Evolutionary conservation across 306 rosid species (phyloP), one percentile per base, ranked within the genome.

Genomic region (Albizia julibrissin): DNA sequence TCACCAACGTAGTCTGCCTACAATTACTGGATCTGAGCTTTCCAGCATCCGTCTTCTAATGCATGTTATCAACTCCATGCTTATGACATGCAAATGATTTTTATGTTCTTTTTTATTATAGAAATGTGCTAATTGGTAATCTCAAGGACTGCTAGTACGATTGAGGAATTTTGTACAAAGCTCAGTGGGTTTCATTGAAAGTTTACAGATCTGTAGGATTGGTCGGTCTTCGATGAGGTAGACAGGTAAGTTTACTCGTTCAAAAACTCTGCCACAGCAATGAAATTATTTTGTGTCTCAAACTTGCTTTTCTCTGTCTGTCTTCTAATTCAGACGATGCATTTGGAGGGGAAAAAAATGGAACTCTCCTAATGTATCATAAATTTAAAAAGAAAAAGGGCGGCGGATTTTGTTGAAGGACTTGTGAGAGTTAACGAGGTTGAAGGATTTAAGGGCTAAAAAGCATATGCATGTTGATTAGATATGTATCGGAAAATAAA

Each of bases 31-130:
- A 14, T 46, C 89, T 2, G 99, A 96, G 69, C 89, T 73, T 26
- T 80, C 94, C 0, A 85, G 92, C 69, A 77, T 91, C 78, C 91
- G 97, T 50, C 96, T 96, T 70, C 89, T 96, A 29, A 77, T 91
- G 94, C 99, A 94, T 79, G 95, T 96, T 84, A 88, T 96, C 90
- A 92, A 93, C 89, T 96, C 99, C 29, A 83, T 96, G 94, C 90
- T 92, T 62, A 88, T 87, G 90, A 84, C 97, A 80, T 93, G 97
- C 91, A 96, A 93, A 87, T 96, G 93, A 89, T 46, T 14, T 46
- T 15, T 8, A 34, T 46, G 56, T 42, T 79, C 61, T 26, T 4
- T 64, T 46, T 52, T 68, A 19, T 47, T 62, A 22, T 47, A 24
- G 61, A 66, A 43, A 47, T 83, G 73, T 72, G 82, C 77, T 73